These are phyloP conservation scores for Fusarium decemcellulare DNA, from an alignment of 2,329 filamentous ascomycete genomes.

Conservation along the genomic window DNA sequence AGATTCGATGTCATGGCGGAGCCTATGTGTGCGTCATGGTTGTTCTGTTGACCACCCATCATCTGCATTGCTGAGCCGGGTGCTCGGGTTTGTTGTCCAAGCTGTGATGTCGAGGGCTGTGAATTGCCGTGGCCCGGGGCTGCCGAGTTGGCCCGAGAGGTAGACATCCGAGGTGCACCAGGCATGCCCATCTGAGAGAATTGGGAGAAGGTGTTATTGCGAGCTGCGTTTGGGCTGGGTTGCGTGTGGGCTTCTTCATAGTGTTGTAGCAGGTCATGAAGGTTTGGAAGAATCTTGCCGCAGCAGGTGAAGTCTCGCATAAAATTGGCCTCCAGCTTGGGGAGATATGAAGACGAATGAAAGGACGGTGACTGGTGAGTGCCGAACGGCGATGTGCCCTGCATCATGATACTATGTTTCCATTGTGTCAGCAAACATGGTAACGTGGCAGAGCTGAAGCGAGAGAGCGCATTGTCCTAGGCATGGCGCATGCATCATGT, in stretches of 20 bases:
- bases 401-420: slow-evolving; percentile 85
- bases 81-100: slow-evolving; percentile 53
- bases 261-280: slow-evolving; percentile 96
- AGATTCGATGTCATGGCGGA: slow-evolving; percentile 58
- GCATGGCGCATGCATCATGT: slow-evolving; percentile 22
- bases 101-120: slow-evolving; percentile 47
- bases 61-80: slow-evolving; percentile 56
- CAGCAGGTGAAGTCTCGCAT: slow-evolving; percentile 99
- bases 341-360: slow-evolving; percentile 96
- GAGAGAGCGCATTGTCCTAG: slow-evolving; percentile 26
- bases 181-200: slow-evolving; percentile 55
- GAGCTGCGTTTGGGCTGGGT: slow-evolving; percentile 62
- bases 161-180: slow-evolving; percentile 51
- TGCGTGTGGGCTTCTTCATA: slow-evolving; percentile 96
- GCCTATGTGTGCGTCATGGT: slow-evolving; percentile 56
- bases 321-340: slow-evolving; percentile 96
- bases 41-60: slow-evolving; percentile 54
- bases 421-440: slow-evolving; percentile 41
- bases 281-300: slow-evolving; percentile 87
- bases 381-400: slow-evolving; percentile 91
- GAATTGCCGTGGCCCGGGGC: slow-evolving; percentile 48
- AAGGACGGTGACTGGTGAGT: slow-evolving; percentile 92
- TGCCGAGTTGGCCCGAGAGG: slow-evolving; percentile 50
- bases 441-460: slow-evolving; percentile 11
- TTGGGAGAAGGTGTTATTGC: slow-evolving; percentile 58